These are phyloP conservation scores for Eutrema heterophyllum DNA, from an alignment of 345 rosid species.

Conservation along the genomic window DNA sequence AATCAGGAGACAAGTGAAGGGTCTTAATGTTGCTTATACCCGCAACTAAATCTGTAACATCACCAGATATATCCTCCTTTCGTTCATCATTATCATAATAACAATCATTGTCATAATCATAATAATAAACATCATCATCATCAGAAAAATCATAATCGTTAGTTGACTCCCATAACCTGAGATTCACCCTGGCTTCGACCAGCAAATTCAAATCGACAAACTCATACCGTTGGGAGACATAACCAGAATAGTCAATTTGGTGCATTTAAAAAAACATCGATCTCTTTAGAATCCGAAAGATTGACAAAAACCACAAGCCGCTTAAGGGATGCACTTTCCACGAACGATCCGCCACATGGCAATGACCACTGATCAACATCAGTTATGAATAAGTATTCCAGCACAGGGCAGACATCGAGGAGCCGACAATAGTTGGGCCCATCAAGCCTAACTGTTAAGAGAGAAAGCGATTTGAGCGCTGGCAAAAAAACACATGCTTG, in stretches of 20 bases:
- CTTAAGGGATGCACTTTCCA: background rate
- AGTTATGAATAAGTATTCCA: background rate
- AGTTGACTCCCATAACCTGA: background rate
- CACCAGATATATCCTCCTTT: background rate
- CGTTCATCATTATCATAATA: too few relatives aligned
- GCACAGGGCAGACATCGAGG: background rate
- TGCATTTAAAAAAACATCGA: background rate
- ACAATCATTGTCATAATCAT: too few relatives aligned
- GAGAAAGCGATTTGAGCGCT: background rate
- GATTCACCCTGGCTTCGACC: background rate
- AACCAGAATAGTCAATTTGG: background rate
- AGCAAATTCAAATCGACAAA: background rate
- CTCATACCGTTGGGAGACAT: background rate
- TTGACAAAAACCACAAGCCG: background rate
- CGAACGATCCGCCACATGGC: background rate
- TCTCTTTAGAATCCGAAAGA: background rate
- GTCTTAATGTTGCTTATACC: background rate
- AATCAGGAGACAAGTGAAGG: background rate
- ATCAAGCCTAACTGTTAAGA: background rate
- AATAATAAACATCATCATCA: background rate
- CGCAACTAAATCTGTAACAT: background rate
- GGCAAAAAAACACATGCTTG: background rate
- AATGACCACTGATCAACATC: background rate
- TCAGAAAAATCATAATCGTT: background rate
- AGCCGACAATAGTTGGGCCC: background rate